Percentiles rank a stretch among this genome's conserved stretches.
Conservation (phyloP, 106 monocot genomes). For the Dendrobium catenatum region DNA sequence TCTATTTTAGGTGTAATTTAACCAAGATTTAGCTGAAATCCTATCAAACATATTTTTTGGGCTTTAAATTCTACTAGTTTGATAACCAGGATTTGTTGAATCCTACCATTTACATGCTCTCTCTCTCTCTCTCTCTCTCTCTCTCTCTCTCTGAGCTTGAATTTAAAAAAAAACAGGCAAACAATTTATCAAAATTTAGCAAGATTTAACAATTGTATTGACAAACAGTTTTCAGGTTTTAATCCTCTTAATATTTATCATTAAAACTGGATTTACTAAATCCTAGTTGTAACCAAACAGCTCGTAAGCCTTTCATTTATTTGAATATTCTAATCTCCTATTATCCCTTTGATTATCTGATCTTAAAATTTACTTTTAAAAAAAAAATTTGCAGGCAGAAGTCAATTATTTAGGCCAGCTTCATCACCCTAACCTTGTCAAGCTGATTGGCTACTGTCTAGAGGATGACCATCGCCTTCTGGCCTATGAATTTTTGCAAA, state of each 20-base stretch:
- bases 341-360: not conserved
- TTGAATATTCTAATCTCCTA: not conserved
- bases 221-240: not conserved
- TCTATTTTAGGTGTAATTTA: not conserved
- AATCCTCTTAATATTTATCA: not conserved
- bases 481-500: conserved; percentile 91
- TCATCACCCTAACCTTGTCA: conserved; percentile 83
- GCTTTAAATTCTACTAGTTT: no score
- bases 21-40: no score
- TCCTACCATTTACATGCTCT: no score
- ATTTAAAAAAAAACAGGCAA: no score
- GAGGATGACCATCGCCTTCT: conserved; percentile 89
- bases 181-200: no score
- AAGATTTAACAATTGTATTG: no score
- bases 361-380: not conserved
- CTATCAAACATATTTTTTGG: no score
- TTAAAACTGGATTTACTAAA: no score
- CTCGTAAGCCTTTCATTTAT: not conserved
- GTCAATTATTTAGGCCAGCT: conserved; percentile 81
- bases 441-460: conserved; percentile 69
- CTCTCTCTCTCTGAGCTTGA: no score
- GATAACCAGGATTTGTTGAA: no score
- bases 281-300: not conserved
- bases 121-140: no score
- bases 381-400: conserved; percentile 46